Conservation (phyloP, 192 early-diverging fungal species). For the Coemansia sp. region DNA sequence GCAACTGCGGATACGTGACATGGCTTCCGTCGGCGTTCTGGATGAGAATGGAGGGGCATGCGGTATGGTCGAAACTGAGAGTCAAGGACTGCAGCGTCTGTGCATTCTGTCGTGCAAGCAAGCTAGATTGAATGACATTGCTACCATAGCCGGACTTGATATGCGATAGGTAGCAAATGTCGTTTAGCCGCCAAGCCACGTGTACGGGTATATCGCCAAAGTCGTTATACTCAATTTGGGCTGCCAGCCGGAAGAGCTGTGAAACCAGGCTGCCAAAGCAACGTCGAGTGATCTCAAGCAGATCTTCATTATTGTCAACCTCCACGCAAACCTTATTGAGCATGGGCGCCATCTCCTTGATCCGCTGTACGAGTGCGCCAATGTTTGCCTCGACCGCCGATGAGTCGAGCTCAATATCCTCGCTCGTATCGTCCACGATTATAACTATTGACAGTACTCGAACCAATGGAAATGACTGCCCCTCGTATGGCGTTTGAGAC, state of each 20-base stretch:
- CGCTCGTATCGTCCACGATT: not conserved
- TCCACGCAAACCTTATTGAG: not conserved
- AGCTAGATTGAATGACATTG: not conserved
- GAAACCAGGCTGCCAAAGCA: not conserved
- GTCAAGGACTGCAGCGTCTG: not conserved
- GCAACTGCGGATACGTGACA: slow-evolving; percentile 8
- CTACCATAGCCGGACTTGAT: not conserved
- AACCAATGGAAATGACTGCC: not conserved
- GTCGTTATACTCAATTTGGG: not conserved
- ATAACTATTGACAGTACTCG: not conserved
- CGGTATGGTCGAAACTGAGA: not conserved
- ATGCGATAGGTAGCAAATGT: not conserved
- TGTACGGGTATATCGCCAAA: not conserved
- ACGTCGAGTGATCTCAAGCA: not conserved
- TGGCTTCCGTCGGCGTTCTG: not conserved
- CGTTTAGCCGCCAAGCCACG: not conserved
- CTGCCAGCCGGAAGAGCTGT: not conserved
- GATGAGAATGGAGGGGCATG: not conserved
- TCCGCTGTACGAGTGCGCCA: not conserved
- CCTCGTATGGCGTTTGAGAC: not conserved
- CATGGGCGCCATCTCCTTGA: not conserved
- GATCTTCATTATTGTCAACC: not conserved
- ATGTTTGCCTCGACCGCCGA: not conserved
- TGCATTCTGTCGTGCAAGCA: not conserved
- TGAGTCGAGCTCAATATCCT: not conserved